phyloP scores from a whole-genome alignment of 2,329 filamentous ascomycete genomes.

The Exophiala viscosa region DNA sequence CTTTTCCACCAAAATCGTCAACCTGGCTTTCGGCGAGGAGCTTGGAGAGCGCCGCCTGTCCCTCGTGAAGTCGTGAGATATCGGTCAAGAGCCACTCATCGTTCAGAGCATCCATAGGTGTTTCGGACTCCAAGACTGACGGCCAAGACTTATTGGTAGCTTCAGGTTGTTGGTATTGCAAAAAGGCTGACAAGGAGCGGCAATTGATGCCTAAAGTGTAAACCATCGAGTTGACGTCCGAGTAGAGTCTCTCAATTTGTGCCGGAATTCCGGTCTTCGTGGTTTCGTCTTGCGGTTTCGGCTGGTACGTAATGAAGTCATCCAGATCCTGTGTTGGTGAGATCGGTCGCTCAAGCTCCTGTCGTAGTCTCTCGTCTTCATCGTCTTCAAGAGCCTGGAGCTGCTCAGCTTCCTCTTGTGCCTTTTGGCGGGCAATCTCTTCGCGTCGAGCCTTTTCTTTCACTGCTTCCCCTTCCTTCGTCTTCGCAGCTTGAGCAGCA shows the following conservation, averaged over 20 bases:
- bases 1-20: conserved; percentile 63
- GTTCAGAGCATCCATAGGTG: conserved; percentile 66
- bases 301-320: conserved; percentile 48
- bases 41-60: conserved; percentile 63
- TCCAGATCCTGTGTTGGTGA: conserved; percentile 44
- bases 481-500: conserved; percentile 23
- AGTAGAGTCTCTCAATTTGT: conserved; percentile 48
- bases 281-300: conserved; percentile 41
- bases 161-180: conserved; percentile 47
- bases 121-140: conserved; percentile 40
- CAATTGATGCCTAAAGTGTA: conserved; percentile 87
- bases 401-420: conserved; percentile 31
- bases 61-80: conserved; percentile 62
- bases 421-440: conserved; percentile 15
- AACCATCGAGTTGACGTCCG: conserved; percentile 71
- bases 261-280: conserved; percentile 46
- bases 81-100: conserved; percentile 72
- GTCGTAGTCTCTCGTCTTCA: conserved; percentile 46
- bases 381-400: conserved; percentile 43
- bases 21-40: conserved; percentile 67
- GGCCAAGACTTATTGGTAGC: conserved; percentile 52
- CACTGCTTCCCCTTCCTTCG: conserved; percentile 22
- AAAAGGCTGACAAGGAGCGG: conserved; percentile 57
- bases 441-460: conserved; percentile 26
- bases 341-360: conserved; percentile 42